phyloP scores from a whole-genome alignment of 2,329 filamentous ascomycete species.

The Proliferodiscus dingleyae region DNA sequence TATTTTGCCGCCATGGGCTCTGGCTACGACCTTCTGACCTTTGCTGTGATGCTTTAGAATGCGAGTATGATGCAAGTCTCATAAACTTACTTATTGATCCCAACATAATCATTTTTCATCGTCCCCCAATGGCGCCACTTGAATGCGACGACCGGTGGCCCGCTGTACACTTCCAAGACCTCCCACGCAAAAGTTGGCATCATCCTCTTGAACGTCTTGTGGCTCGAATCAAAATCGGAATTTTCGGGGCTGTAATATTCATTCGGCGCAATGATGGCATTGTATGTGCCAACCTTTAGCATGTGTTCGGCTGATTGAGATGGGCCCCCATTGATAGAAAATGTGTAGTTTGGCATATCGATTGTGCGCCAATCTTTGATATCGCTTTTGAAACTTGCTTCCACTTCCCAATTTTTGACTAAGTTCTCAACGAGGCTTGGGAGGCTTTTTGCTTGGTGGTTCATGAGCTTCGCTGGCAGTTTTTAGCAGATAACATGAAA shows the following conservation, averaged over 20 bases:
- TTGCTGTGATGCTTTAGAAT: constrained; percentile 58
- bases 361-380: constrained; percentile 62
- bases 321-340: constrained; percentile 48
- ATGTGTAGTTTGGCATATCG: constrained; percentile 45
- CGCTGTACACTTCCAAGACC: constrained; percentile 62
- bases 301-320: constrained; percentile 57
- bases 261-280: constrained; percentile 59
- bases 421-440: constrained; percentile 61
- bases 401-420: constrained; percentile 70
- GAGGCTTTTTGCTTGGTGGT: constrained; percentile 51
- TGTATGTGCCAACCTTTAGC: constrained; percentile 65
- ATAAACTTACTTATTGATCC: constrained; percentile 58
- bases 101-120: constrained; percentile 63
- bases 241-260: constrained; percentile 59
- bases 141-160: constrained; percentile 57
- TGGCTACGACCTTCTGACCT: no score
- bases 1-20: constrained; percentile 55
- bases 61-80: no score
- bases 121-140: constrained; percentile 64
- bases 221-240: constrained; percentile 57
- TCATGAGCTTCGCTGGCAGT: constrained; percentile 53
- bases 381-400: constrained; percentile 61
- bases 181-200: constrained; percentile 71
- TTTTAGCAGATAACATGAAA: no score
- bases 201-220: constrained; percentile 69